These are phyloP conservation scores for Talaromyces sp. DNA, from an alignment of 2,329 filamentous ascomycete genomes.

Conservation along the genomic window DNA sequence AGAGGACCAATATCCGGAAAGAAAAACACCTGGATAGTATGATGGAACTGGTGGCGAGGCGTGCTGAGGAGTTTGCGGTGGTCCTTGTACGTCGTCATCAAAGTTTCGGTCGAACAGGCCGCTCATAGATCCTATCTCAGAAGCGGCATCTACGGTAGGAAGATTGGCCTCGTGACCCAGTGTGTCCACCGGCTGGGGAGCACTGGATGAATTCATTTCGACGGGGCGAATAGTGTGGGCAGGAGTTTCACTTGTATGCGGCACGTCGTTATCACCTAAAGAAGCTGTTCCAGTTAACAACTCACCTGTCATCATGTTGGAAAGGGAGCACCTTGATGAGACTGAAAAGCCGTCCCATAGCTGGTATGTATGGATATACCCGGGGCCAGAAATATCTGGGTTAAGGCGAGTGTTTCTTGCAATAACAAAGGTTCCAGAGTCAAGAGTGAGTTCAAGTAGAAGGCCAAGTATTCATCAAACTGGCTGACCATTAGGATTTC, in stretches of 20 bases:
- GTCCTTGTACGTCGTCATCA: not conserved
- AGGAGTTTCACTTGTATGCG: not conserved
- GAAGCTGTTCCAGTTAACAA: not conserved
- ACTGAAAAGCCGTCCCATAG: not conserved
- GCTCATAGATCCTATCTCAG: not conserved
- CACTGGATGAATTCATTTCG: not conserved
- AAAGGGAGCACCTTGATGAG: not conserved
- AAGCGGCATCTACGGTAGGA: not conserved
- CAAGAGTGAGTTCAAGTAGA: not conserved
- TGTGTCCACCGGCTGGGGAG: not conserved
- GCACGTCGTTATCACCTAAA: not conserved
- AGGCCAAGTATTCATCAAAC: not conserved
- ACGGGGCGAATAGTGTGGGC: not conserved
- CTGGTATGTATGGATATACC: not conserved
- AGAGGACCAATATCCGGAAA: not conserved
- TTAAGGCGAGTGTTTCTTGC: not conserved
- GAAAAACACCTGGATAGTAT: not conserved
- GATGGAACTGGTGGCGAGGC: not conserved
- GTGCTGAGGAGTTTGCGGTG: not conserved
- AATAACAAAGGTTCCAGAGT: not conserved
- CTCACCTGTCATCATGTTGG: not conserved
- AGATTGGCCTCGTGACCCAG: not conserved
- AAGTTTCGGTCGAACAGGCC: not conserved
- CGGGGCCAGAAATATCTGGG: not conserved
- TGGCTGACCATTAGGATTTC: not conserved